These are phyloP conservation scores for Pseudozyma tsukubaensis DNA, from an alignment of 1,284 basidiomycete genomes.

Conservation along the genomic window DNA sequence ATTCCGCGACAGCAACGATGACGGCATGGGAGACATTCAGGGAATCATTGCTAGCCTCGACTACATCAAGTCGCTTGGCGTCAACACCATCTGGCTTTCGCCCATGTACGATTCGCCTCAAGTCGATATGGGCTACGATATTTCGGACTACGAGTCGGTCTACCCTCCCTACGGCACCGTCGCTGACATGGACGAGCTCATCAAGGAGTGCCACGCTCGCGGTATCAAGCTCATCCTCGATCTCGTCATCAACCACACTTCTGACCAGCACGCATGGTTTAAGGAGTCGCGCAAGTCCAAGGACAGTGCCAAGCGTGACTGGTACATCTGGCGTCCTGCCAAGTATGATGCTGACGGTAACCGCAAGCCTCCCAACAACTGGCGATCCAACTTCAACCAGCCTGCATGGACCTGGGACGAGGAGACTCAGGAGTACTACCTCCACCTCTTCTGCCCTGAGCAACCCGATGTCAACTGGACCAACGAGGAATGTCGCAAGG, in stretches of 20 bases:
- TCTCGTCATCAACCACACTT: conserved; percentile 83
- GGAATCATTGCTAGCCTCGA: conserved; percentile 78
- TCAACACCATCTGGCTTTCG: conserved; percentile 79
- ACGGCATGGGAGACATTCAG: conserved; percentile 80
- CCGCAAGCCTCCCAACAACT: conserved; percentile 76
- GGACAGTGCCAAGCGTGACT: conserved; percentile 76
- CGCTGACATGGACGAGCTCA: conserved; percentile 78
- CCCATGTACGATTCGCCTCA: conserved; percentile 80
- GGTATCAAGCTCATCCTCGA: conserved; percentile 83
- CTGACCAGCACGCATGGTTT: conserved; percentile 78
- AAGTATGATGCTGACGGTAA: conserved; percentile 72
- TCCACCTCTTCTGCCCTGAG: conserved; percentile 77
- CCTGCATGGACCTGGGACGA: conserved; percentile 81
- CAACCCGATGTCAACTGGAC: conserved; percentile 87
- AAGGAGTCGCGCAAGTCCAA: conserved; percentile 75
- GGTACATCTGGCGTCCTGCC: conserved; percentile 81
- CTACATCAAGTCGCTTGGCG: conserved; percentile 78
- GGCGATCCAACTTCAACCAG: conserved; percentile 78
- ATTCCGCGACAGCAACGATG: conserved; percentile 79
- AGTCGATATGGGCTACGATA: conserved; percentile 76
- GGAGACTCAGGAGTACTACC: conserved; percentile 78
- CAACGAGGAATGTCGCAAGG: conserved; percentile 74
- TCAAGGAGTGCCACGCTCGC: conserved; percentile 74
- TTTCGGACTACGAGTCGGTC: conserved; percentile 77
- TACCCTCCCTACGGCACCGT: conserved; percentile 80